Evolutionary conservation across 2,329 filamentous ascomycete genomes (phyloP), one percentile per base, ranked within the genome.

Genomic region (Sarocladium oryzae): DNA sequence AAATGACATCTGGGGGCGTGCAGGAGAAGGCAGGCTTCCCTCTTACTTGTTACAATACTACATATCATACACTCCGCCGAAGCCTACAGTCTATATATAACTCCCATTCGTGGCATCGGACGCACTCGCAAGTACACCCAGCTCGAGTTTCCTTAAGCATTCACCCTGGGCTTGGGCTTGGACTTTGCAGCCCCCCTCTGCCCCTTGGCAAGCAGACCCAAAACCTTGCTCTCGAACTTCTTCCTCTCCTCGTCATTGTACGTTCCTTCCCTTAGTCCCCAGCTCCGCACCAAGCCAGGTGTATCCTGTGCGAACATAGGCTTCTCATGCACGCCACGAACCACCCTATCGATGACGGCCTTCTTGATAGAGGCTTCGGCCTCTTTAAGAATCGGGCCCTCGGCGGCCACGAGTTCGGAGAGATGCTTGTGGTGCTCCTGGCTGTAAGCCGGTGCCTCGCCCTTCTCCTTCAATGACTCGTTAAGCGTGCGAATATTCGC

Each of bases 141-240:
- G 7, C 28, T 13, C 28, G 13, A 30, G 28, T 30, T 30, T 30
- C 32, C 48, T 49, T 45, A 32, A n/a, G 52, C n/a, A 52, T 52
- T 60, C 48, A 60, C 60, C 50, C 53, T 48, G 7, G 6, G 16
- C 20, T 26, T 57, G 18, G 61, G 56, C 56, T 62, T 55, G 26
- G 41, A 45, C 55, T 63, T 60, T 32, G 48, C 21, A 41, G 26
- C 26, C 45, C 23, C 54, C 56, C 24, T 52, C 46, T 55, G 60
- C 55, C 43, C 53, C 53, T 43, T 57, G 54, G 40, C 56, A 52
- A 65, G 43, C 53, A 71, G 53, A 46, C 65, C 61, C 36, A 57
- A 56, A 43, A 73, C 51, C 64, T 72, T 74, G 24, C 55, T 62
- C 63, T 73, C 65, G 52, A 74, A 74, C 35, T 57, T 61, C 49